These are phyloP conservation scores for Lentinus brumalis DNA, from an alignment of 768 basidiomycete species.

Conservation along the genomic window DNA sequence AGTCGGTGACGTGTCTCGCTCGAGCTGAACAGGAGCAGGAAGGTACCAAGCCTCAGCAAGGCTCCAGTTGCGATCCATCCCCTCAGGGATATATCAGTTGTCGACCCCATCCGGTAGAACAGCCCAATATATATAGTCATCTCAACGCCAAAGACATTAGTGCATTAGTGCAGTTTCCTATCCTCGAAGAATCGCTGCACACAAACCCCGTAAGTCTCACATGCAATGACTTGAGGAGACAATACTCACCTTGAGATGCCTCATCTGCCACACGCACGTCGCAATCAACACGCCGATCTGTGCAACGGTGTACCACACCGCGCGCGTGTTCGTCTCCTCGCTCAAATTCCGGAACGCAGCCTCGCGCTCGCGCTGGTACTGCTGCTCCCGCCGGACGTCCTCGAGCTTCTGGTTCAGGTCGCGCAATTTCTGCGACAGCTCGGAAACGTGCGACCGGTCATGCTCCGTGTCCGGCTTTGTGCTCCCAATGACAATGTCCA, in stretches of 20 bases:
- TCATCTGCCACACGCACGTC: slow-evolving; percentile 92
- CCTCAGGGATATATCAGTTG: neutral
- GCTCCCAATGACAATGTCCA: slow-evolving; percentile 91
- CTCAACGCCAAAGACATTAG: slow-evolving; percentile 13
- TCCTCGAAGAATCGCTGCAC: slow-evolving; percentile 83
- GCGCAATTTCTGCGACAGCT: slow-evolving; percentile 79
- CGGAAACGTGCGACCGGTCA: slow-evolving; percentile 83
- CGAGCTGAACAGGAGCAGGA: too few relatives aligned
- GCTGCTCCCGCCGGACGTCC: slow-evolving; percentile 92
- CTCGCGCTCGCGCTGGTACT: slow-evolving; percentile 97
- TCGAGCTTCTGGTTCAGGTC: slow-evolving; percentile 94
- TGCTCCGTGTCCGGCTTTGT: slow-evolving; percentile 86
- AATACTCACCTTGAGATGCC: slow-evolving; percentile 81
- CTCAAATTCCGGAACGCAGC: slow-evolving; percentile 86
- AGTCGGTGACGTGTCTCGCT: too few relatives aligned
- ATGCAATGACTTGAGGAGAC: neutral
- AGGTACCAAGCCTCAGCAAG: too few relatives aligned
- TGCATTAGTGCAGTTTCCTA: slow-evolving; percentile 66
- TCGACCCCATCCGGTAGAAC: neutral
- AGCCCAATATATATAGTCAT: slow-evolving; percentile 21
- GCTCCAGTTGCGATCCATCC: too few relatives aligned
- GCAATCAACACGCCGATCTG: slow-evolving; percentile 84
- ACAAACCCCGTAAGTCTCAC: neutral
- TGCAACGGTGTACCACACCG: slow-evolving; percentile 91
- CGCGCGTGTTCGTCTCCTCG: slow-evolving; percentile 86